Conservation (phyloP, 208 protist genomes). For the Trypanosoma lewisi region DNA sequence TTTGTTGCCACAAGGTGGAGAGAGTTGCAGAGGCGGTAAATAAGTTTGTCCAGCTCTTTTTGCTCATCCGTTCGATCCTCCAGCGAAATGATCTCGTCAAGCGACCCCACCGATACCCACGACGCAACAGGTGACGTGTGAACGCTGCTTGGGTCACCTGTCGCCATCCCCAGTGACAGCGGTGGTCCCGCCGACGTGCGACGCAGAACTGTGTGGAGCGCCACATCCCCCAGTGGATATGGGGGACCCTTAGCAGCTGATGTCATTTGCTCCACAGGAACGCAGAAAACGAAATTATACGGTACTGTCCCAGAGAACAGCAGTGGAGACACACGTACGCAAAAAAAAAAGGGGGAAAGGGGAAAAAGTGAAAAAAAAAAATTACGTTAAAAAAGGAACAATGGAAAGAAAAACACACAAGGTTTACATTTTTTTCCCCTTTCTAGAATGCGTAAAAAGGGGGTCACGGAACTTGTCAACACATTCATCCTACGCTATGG, state of each 20-base stretch:
- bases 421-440: too few species aligned
- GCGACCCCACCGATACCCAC: slow-evolving; percentile 56
- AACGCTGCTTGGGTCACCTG: too few species aligned
- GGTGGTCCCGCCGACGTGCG: slow-evolving; percentile 4
- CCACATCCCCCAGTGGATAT: slow-evolving; percentile 13
- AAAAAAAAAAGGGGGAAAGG: too few species aligned
- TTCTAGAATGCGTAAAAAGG: too few species aligned
- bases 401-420: too few species aligned
- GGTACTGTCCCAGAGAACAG: too few species aligned
- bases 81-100: slow-evolving; percentile 48
- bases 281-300: too few species aligned
- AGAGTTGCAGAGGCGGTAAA: slow-evolving; percentile 72
- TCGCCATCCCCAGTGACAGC: not conserved
- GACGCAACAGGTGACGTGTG: slow-evolving; percentile 28
- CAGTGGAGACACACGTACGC: too few species aligned
- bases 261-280: slow-evolving; percentile 1
- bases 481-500: too few species aligned
- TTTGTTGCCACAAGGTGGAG: slow-evolving; percentile 63
- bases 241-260: not conserved
- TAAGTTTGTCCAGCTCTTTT: slow-evolving; percentile 50
- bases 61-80: slow-evolving; percentile 25
- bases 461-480: too few species aligned
- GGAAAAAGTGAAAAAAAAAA: too few species aligned
- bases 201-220: slow-evolving; percentile 10
- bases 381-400: too few species aligned